These are phyloP conservation scores for Camellia granthamiana DNA, from an alignment of 148 eudicot species.

Conservation along the genomic window DNA sequence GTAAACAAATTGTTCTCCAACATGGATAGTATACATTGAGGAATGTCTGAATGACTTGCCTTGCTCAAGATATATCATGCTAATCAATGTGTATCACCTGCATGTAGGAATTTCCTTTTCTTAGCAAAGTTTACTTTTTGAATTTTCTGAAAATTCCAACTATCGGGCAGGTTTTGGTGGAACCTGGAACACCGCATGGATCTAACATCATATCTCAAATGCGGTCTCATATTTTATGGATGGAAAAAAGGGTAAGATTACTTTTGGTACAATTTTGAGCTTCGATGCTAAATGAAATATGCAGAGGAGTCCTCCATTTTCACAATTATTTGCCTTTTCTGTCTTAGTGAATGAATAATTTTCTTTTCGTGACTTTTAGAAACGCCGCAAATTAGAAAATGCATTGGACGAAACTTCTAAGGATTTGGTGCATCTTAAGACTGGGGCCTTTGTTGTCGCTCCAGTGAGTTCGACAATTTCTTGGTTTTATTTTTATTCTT, in stretches of 20 bases:
- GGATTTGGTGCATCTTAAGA: conserved; percentile 35
- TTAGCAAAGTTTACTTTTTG: not conserved
- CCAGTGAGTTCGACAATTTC: conserved; percentile 61
- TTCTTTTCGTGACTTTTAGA: conserved; percentile 37
- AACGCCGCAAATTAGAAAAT: conserved; percentile 52
- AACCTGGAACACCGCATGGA: conserved; percentile 98
- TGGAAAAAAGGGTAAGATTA: conserved; percentile 84
- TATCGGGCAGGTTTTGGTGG: conserved; percentile 68
- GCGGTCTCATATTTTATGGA: conserved; percentile 95
- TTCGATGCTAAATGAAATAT: not conserved
- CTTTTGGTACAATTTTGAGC: not conserved
- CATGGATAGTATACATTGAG: not conserved
- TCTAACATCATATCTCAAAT: conserved; percentile 82
- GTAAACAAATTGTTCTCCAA: not conserved
- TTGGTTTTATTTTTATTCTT: not conserved
- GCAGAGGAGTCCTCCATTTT: not conserved
- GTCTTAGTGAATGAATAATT: not conserved
- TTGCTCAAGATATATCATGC: not conserved
- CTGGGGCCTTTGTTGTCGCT: conserved; percentile 81
- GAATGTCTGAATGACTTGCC: not conserved
- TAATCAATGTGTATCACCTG: not conserved
- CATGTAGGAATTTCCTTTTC: not conserved
- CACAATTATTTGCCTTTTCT: not conserved
- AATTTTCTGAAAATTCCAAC: not conserved
- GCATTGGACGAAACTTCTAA: conserved; percentile 37